phyloP scores from a whole-genome alignment of 371 early-diverging fungal species.

The Vairimorpha apis region DNA sequence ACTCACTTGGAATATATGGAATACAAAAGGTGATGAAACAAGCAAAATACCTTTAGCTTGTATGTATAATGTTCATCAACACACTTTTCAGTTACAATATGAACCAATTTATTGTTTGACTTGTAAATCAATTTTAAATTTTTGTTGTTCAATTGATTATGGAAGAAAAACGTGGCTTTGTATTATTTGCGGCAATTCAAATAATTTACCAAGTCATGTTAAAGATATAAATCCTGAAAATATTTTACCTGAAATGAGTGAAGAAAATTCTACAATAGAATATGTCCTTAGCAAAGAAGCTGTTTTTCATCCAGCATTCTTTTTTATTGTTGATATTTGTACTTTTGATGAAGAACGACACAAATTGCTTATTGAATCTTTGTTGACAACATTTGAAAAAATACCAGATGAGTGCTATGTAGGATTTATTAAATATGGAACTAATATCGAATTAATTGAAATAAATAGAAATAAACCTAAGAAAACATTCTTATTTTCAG shows the following conservation, averaged over 20 bases:
- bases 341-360: constrained; percentile 77
- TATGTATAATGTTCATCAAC: constrained; percentile 89
- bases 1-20: constrained; percentile 96
- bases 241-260: constrained; percentile 87
- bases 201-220: constrained; percentile 93
- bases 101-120: constrained; percentile 92
- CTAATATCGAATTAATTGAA: constrained; percentile 71
- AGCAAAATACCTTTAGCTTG: constrained; percentile 87
- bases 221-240: constrained; percentile 84
- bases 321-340: constrained; percentile 95
- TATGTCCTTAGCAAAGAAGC: constrained; percentile 74
- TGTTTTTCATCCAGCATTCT: constrained; percentile 80
- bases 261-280: constrained; percentile 86
- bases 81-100: constrained; percentile 71
- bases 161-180: constrained; percentile 93
- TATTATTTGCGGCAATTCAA: constrained; percentile 90
- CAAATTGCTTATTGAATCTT: constrained; percentile 81
- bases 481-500: constrained; percentile 91
- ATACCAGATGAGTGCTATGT: constrained; percentile 85
- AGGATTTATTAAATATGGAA: constrained; percentile 91
- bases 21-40: constrained; percentile 80
- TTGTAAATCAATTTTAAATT: constrained; percentile 89
- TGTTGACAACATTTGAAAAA: constrained; percentile 76
- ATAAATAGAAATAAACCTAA: constrained; percentile 73
- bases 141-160: constrained; percentile 88